phyloP scores from a whole-genome alignment of 257 asterid species.

The Solanum pennellii region DNA sequence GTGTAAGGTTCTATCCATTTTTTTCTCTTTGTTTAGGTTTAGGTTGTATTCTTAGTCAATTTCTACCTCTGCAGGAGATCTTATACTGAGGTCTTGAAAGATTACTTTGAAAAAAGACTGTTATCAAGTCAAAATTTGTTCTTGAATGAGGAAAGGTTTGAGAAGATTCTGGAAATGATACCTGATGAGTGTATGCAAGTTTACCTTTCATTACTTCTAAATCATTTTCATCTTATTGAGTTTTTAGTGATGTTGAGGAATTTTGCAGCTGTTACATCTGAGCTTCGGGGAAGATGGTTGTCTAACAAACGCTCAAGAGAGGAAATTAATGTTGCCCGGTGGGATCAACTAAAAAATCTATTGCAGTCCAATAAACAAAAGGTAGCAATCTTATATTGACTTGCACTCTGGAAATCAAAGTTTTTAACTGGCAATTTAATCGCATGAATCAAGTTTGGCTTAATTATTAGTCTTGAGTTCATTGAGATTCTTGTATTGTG shows the following conservation, averaged over 20 bases:
- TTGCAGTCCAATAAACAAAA: constrained; percentile 72
- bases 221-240: neutral
- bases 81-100: constrained; percentile 52
- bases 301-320: constrained; percentile 60
- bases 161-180: constrained; percentile 77
- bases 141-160: constrained; percentile 55
- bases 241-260: neutral
- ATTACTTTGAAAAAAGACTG: constrained; percentile 51
- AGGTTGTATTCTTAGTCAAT: neutral
- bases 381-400: constrained; percentile 22
- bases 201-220: neutral
- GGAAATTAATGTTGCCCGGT: constrained; percentile 51
- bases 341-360: constrained; percentile 61
- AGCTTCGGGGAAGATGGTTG: constrained; percentile 71
- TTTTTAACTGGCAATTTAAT: neutral
- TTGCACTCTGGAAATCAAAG: neutral
- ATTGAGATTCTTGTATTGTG: neutral
- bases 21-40: neutral
- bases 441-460: neutral
- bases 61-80: constrained; percentile 52
- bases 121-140: constrained; percentile 55
- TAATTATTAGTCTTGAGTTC: neutral
- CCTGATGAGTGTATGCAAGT: constrained; percentile 62
- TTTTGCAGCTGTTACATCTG: constrained; percentile 65
- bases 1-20: constrained; percentile 41